Evolutionary conservation across 2,329 filamentous ascomycete species (phyloP), one percentile per base, ranked within the genome.

Genomic region (Colletotrichum tamarilloi): DNA sequence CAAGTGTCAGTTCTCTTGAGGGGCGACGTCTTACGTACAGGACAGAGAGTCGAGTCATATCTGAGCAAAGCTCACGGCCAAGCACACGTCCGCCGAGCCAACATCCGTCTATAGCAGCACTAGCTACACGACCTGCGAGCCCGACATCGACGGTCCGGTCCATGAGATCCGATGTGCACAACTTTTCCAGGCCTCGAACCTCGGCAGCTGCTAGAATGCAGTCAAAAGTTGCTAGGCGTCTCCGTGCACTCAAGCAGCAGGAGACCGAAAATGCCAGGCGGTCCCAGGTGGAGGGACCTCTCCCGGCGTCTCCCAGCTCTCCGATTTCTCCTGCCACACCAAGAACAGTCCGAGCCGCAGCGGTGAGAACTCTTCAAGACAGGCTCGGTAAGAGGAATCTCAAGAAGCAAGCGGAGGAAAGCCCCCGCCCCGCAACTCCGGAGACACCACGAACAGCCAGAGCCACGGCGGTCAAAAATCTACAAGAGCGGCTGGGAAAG

Each of bases 201-300:
- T 70, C 70, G 3, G 56, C 70, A 14, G 70, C 70, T n/a, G 70
- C 67, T 4, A 70, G 70, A 30, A 73, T 73, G 67, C 70, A 73
- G 24, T 56, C 46, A 1, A 70, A 70, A n/a, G 70, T 73, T 5
- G 55, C 70, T 4, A 62, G 24, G 30, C 55, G 70, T 4, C 1
- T 70, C 28, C 60, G 60, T 3, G 46, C 26, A 1, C 52, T 52
- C 2, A 73, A 70, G 46, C 70, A 65, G n/a, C 60, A 70, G 14
- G 58, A 57, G 2, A 32, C 12, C 11, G n/a, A 49, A 4, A 1
- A 11, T 5, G 4, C 49, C 4, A 9, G 4, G 7, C 67, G 24
- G n/a, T 8, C 2, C 1, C 11, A 14, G 9, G 26, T 22, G 16
- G 38, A 58, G 4, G 46, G 38, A 19, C 53, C 58, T 19, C 19